Percentiles rank a stretch among this genome's conserved stretches.
Conservation (phyloP, 1,284 basidiomycete genomes). For the Erythrobasidium hasegawianum region DNA sequence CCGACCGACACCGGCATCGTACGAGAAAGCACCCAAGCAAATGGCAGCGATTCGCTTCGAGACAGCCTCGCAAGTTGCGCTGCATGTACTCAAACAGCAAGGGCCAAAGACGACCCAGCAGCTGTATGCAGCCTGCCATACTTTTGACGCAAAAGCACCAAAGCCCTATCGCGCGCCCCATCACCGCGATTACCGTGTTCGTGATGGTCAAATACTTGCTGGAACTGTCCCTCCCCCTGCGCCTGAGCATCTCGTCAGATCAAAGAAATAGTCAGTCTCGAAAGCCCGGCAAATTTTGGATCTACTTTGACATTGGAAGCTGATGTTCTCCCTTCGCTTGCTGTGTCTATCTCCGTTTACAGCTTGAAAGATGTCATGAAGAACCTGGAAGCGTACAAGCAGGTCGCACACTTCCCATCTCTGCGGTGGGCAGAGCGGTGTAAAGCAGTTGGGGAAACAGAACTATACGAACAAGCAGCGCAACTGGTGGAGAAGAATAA, state of each 20-base stretch:
- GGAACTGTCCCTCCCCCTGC: conserved; percentile 17
- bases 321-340: background rate
- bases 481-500: background rate
- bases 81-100: conserved; percentile 23
- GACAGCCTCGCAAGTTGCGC: conserved; percentile 18
- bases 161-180: conserved; percentile 14
- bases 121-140: conserved; percentile 21
- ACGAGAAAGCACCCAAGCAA: background rate
- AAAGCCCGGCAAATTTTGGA: background rate
- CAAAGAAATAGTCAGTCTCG: conserved; percentile 14
- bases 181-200: conserved; percentile 18
- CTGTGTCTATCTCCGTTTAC: background rate
- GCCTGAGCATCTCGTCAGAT: conserved; percentile 30
- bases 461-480: conserved; percentile 8
- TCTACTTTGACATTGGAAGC: no score
- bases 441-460: background rate
- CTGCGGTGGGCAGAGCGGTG: conserved; percentile 6
- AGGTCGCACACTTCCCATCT: conserved; percentile 12
- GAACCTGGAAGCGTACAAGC: conserved; percentile 13
- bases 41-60: background rate
- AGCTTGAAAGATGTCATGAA: conserved; percentile 22
- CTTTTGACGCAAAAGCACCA: conserved; percentile 12
- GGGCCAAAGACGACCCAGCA: conserved; percentile 29
- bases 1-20: no score
- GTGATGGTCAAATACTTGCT: background rate